Conservation (phyloP, 1,284 basidiomycete species). For the Ustilago cynodontis region DNA sequence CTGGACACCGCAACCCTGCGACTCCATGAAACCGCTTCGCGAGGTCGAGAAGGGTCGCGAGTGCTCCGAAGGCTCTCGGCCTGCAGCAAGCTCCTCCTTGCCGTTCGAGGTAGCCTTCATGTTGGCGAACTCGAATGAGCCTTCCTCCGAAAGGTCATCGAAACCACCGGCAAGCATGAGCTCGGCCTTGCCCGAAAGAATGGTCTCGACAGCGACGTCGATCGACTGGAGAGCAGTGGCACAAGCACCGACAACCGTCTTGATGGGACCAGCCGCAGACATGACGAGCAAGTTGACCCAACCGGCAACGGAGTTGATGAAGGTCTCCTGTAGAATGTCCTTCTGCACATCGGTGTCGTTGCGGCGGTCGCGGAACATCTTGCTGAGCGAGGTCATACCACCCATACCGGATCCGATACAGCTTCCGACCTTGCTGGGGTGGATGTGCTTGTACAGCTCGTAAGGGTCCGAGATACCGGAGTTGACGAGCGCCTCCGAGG, state of each 20-base stretch:
- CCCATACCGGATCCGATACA: slow-evolving; percentile 86
- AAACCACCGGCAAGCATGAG: slow-evolving; percentile 99
- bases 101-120: slow-evolving; percentile 99
- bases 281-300: slow-evolving; percentile 89
- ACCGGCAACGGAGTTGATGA: slow-evolving; percentile 74
- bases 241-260: slow-evolving; percentile 98
- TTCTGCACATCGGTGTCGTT: slow-evolving; percentile 98
- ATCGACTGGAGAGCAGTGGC: slow-evolving; percentile 97
- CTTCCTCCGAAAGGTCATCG: slow-evolving; percentile 97
- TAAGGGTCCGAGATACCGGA: slow-evolving; percentile 98
- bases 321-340: slow-evolving; percentile 96
- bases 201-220: slow-evolving; percentile 96
- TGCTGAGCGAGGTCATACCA: slow-evolving; percentile 75
- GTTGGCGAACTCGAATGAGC: slow-evolving; percentile 92
- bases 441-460: slow-evolving; percentile 80
- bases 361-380: slow-evolving; percentile 97
- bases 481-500: slow-evolving; percentile 92
- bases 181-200: slow-evolving; percentile 95
- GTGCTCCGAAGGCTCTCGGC: slow-evolving; percentile 96
- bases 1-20: slow-evolving; percentile 95
- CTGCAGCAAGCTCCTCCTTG: slow-evolving; percentile 96
- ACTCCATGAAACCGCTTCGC: slow-evolving; percentile 81
- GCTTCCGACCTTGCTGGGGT: slow-evolving; percentile 85
- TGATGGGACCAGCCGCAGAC: slow-evolving; percentile 81
- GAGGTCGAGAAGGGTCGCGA: slow-evolving; percentile 96